A percentile compares a stretch with the other conserved stretches of the same genome.
phyloP scores from a whole-genome alignment of 176 grass and related monocot genomes.

The Oryza officinalis region DNA sequence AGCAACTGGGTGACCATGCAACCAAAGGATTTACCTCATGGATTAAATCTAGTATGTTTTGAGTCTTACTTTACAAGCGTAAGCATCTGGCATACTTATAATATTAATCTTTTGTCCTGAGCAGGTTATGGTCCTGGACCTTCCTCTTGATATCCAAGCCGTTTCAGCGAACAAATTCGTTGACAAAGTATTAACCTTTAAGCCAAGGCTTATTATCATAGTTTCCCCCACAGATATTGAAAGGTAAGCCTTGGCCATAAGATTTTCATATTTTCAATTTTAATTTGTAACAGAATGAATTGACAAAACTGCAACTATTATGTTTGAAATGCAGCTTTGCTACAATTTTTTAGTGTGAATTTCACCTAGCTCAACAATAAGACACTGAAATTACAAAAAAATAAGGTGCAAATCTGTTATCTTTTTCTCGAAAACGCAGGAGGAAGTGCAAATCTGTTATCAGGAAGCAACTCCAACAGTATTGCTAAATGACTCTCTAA shows the following conservation, averaged over 20 bases:
- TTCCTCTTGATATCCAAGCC: background rate
- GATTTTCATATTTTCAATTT: background rate
- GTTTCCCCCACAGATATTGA: background rate
- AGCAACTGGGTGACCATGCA: background rate
- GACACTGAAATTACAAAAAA: background rate
- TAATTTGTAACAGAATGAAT: background rate
- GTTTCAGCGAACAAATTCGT: background rate
- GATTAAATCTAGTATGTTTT: background rate
- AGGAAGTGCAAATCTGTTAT: too few species aligned
- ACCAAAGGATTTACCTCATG: background rate
- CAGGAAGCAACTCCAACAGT: too few species aligned
- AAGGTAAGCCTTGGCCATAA: background rate
- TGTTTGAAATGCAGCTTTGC: background rate
- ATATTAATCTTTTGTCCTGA: background rate
- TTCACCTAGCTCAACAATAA: background rate
- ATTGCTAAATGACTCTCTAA: too few species aligned
- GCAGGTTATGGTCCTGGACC: background rate
- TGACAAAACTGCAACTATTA: background rate
- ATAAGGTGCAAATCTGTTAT: background rate
- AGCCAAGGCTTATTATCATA: background rate
- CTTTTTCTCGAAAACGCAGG: too few species aligned
- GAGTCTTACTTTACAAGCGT: background rate
- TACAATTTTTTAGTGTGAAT: background rate
- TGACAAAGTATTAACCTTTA: background rate
- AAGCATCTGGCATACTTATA: background rate